phyloP scores from a whole-genome alignment of 306 rosid species.

The Purshia tridentata region DNA sequence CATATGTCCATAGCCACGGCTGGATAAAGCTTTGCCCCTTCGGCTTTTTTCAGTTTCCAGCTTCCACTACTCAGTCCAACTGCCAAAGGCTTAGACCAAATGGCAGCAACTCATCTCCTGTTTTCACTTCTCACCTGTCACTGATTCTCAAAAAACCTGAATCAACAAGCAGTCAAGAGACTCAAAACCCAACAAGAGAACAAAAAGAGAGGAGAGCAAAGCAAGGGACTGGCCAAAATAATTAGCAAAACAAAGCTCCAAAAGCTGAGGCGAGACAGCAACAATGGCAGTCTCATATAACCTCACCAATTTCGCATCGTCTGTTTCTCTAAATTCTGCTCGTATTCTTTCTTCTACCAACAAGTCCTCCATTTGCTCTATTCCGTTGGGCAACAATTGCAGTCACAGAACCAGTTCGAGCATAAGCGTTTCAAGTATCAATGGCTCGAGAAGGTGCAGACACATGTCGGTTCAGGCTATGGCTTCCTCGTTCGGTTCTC shows the following conservation, averaged over 20 bases:
- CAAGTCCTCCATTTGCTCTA: conserved; percentile 33
- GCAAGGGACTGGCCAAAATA: neutral
- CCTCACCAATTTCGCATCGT: conserved; percentile 32
- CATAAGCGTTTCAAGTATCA: conserved; percentile 18
- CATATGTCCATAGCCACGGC: neutral
- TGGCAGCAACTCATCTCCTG: neutral
- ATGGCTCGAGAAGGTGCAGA: conserved; percentile 32
- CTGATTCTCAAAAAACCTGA: neutral
- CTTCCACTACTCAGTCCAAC: neutral
- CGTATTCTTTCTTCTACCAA: conserved; percentile 33
- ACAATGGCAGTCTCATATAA: conserved; percentile 50
- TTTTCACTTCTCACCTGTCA: neutral
- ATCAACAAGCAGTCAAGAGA: neutral
- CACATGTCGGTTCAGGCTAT: conserved; percentile 48
- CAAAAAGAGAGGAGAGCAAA: conserved; percentile 1
- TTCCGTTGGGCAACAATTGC: conserved; percentile 27
- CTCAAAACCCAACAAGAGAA: neutral
- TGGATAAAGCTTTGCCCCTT: neutral
- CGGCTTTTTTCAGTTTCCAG: neutral
- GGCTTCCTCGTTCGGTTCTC: conserved; percentile 85
- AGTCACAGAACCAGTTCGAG: conserved; percentile 22
- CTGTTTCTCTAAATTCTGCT: conserved; percentile 28
- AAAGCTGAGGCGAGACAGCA: conserved; percentile 7
- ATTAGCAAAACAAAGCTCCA: conserved; percentile 1
- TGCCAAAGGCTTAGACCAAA: neutral